A percentile compares a stretch with the other conserved stretches of the same genome.
phyloP scores from a whole-genome alignment of 2,329 filamentous ascomycete species.

The Neoarthrinium moseri region DNA sequence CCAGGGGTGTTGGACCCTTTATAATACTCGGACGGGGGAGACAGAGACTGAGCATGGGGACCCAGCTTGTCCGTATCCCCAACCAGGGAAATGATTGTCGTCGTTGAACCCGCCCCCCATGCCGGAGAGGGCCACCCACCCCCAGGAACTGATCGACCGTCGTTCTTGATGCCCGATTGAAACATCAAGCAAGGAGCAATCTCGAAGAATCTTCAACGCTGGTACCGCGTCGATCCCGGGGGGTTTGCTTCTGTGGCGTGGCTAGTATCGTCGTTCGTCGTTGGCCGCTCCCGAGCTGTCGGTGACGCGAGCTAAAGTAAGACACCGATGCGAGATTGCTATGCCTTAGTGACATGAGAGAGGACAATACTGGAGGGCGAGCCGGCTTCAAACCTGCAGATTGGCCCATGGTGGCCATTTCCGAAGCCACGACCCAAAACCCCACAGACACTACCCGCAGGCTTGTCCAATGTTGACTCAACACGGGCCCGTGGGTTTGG shows the following conservation, averaged over 20 bases:
- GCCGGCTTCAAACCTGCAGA: no score
- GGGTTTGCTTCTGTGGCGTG: no score
- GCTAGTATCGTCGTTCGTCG: no score
- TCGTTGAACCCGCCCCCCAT: no score
- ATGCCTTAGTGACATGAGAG: neutral
- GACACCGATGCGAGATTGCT: conserved; percentile 2
- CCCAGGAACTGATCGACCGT: conserved; percentile 1
- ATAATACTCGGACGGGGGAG: neutral
- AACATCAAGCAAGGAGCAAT: conserved; percentile 1
- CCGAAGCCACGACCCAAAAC: no score
- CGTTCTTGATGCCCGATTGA: conserved; percentile 4
- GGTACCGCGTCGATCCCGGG: neutral
- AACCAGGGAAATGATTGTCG: neutral
- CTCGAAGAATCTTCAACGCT: neutral
- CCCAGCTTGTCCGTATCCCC: neutral
- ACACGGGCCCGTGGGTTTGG: no score
- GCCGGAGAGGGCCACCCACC: neutral
- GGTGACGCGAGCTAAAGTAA: no score
- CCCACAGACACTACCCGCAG: no score
- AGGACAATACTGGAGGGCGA: neutral
- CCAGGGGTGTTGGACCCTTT: no score
- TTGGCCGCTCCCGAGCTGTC: no score
- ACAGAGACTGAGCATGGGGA: neutral
- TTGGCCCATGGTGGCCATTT: no score
- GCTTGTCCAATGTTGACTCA: no score